Base-by-base conservation (phyloP, 2,329 filamentous ascomycete genomes). In the Aquanectria penicillioides region DNA sequence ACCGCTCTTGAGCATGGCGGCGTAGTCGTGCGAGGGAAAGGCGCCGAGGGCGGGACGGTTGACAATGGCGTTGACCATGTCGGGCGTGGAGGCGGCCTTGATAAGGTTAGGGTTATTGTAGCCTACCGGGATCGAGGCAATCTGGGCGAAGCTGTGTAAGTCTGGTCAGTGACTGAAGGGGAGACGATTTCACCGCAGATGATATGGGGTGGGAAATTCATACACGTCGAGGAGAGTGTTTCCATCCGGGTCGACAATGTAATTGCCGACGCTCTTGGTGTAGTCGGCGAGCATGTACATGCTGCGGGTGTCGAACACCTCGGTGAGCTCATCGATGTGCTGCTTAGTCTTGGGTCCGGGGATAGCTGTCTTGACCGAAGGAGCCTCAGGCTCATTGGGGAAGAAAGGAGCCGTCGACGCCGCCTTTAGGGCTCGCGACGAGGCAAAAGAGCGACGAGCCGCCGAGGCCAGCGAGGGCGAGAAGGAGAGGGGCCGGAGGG, bases 41-140 rank as follows among this genome's bases (percentile, higher is more conserved):
- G 95, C 96, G 69, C 93, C 93, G 62, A 96, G 85, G 1, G 93
- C 93, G 3, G 93, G 93, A 48, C 93, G 87, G 83, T 97, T 97
- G 82, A 97, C 91, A 69, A 97, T 80, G 55, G 91, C 86, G 57
- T 83, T 88, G 70, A 87, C 80, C 92, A 97, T 96, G 70, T 94
- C 90, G 20, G 89, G 88, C 54, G 89, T 90, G 61, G 85, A 84
- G 22, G 92, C 91, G 28, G 89, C 88, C 69, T 87, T 82, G 66
- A 86, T 81, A 62, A 97, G 85, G 64, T 83, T 78, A 6, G 92
- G 89, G 80, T 97, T 97, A 84, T 94, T 97, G 85, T 97, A 97
- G 60, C 93, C 93, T 40, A 97, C 83, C 4, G 93, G 91, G 69
- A 97, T 97, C 36, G 92, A 97, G 63, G 93, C 93, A 72, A 97